A percentile compares a stretch with the other conserved stretches of the same genome.
Evolutionary conservation across 257 asterid species (phyloP).

Genomic region (Solanum ahanhuiri): DNA sequence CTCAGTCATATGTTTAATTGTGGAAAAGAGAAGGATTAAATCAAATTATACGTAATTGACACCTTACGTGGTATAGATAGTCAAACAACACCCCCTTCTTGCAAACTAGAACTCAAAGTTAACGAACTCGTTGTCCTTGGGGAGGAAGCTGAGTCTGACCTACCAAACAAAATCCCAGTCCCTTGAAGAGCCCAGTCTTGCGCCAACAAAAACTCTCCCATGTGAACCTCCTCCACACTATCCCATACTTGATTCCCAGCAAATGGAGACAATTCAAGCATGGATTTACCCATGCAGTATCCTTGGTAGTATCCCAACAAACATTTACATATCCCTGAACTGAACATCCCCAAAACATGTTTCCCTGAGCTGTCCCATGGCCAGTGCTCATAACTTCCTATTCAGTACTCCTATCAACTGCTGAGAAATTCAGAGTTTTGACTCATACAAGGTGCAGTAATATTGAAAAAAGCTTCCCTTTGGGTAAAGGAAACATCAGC

Average conservation of each 20-base stretch:
- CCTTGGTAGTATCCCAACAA: constrained; percentile 28
- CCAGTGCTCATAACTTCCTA: constrained; percentile 36
- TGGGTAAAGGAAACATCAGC: constrained; percentile 20
- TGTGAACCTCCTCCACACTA: constrained; percentile 38
- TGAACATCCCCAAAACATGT: constrained; percentile 52
- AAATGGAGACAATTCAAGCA: constrained; percentile 17
- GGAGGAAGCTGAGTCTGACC: constrained; percentile 41
- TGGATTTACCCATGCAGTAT: constrained; percentile 25
- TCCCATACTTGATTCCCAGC: constrained; percentile 45
- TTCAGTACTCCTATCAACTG: constrained; percentile 16
- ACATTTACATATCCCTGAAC: constrained; percentile 41
- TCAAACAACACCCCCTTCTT: constrained; percentile 73
- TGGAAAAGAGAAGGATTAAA: background rate
- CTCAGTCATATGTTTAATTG: background rate
- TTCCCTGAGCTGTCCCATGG: constrained; percentile 48
- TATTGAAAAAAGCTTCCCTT: constrained; percentile 38
- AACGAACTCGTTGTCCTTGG: constrained; percentile 62
- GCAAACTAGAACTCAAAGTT: constrained; percentile 36
- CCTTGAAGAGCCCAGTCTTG: constrained; percentile 57
- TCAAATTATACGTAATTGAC: background rate
- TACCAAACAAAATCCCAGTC: constrained; percentile 43
- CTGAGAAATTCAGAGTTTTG: constrained; percentile 25
- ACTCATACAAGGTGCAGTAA: constrained; percentile 17
- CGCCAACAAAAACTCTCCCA: constrained; percentile 44
- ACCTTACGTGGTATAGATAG: constrained; percentile 53